Evolutionary conservation across 75 land plant species (phyloP).

Genomic region (Ceratopteris richardii): DNA sequence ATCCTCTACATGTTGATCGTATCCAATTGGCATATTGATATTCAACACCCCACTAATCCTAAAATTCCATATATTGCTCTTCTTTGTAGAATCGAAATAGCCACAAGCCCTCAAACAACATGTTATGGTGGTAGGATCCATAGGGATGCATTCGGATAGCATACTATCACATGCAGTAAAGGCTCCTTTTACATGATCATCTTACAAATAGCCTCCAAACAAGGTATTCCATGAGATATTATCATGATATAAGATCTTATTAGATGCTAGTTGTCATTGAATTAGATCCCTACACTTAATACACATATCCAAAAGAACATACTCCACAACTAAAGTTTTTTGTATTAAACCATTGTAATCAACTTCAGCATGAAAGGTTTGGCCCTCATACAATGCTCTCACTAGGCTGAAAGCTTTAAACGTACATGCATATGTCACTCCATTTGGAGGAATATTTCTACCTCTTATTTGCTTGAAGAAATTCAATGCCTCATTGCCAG

Average conservation of each 20-base stretch:
- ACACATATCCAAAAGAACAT: slow-evolving; percentile 57
- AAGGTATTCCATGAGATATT: slow-evolving; percentile 47
- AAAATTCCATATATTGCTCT: slow-evolving; percentile 17
- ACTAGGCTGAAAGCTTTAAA: slow-evolving; percentile 31
- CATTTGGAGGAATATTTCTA: slow-evolving; percentile 29
- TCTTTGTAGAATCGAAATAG: slow-evolving; percentile 5
- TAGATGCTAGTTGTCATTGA: slow-evolving; percentile 31
- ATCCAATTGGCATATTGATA: slow-evolving; percentile 16
- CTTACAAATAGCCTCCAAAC: slow-evolving; percentile 34
- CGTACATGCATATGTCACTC: slow-evolving; percentile 42
- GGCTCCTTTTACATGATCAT: slow-evolving; percentile 31
- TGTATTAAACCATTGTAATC: slow-evolving; percentile 11
- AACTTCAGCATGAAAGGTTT: slow-evolving; percentile 35
- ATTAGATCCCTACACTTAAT: slow-evolving; percentile 39
- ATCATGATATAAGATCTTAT: slow-evolving; percentile 15
- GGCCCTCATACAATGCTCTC: slow-evolving; percentile 32
- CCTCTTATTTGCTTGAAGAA: slow-evolving; percentile 37
- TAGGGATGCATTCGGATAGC: neutral
- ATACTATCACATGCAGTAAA: no score
- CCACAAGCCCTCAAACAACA: slow-evolving; percentile 31
- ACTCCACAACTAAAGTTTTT: slow-evolving; percentile 31
- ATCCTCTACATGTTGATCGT: slow-evolving; percentile 21
- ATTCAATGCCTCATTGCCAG: slow-evolving; percentile 20
- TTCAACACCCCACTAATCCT: slow-evolving; percentile 9
- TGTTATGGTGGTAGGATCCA: slow-evolving; percentile 30